These are phyloP conservation scores for Emmonsiellopsis sp. DNA, from an alignment of 2,329 filamentous ascomycete species.

Conservation along the genomic window DNA sequence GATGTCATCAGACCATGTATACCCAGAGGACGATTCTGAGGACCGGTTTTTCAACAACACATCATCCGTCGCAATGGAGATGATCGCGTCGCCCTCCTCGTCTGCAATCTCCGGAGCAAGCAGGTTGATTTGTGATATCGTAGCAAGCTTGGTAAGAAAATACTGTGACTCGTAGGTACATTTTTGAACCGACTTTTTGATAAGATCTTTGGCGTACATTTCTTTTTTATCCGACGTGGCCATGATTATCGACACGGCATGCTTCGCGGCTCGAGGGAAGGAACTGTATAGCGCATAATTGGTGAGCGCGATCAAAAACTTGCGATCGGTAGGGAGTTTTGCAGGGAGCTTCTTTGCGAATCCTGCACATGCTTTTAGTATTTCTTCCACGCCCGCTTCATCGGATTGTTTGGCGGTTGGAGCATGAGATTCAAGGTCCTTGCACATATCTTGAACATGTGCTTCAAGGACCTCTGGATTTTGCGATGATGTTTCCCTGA, in stretches of 20 bases:
- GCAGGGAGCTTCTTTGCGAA: constrained; percentile 79
- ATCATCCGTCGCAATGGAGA: constrained; percentile 65
- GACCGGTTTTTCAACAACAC: constrained; percentile 60
- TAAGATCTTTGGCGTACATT: constrained; percentile 73
- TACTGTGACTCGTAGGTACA: constrained; percentile 64
- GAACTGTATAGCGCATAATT: constrained; percentile 74
- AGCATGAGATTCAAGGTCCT: constrained; percentile 69
- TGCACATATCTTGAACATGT: constrained; percentile 84
- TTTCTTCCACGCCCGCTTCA: constrained; percentile 69
- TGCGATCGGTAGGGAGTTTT: constrained; percentile 72
- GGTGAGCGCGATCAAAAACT: constrained; percentile 70
- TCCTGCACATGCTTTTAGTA: constrained; percentile 84
- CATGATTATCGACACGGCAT: constrained; percentile 84
- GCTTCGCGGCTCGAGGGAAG: constrained; percentile 78
- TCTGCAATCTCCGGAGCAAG: constrained; percentile 63
- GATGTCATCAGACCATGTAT: constrained; percentile 60
- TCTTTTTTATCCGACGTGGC: constrained; percentile 68
- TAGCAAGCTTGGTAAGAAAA: constrained; percentile 54
- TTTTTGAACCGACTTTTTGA: constrained; percentile 64
- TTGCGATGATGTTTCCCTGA: constrained; percentile 82
- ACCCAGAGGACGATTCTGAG: constrained; percentile 41
- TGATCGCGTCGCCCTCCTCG: constrained; percentile 65
- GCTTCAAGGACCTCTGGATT: constrained; percentile 88
- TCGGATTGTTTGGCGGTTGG: constrained; percentile 60
- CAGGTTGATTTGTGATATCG: constrained; percentile 59